phyloP scores from a whole-genome alignment of 2,329 filamentous ascomycete species.

The Penicillium sp. region DNA sequence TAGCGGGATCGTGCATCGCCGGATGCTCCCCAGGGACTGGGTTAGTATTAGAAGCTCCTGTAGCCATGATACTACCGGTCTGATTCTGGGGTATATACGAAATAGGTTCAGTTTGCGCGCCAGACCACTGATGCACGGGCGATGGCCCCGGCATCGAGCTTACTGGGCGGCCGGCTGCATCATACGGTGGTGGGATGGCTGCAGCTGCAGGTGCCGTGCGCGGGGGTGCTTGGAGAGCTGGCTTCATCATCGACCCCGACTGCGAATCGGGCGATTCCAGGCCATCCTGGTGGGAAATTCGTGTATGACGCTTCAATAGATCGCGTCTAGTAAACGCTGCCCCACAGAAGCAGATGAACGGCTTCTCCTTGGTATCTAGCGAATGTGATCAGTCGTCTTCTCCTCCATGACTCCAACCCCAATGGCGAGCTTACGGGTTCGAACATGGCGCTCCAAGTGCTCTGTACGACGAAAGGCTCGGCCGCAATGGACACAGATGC shows the following conservation, averaged over 20 bases:
- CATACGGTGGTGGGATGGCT: slow-evolving; percentile 30
- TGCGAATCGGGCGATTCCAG: slow-evolving; percentile 39
- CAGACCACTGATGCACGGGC: slow-evolving; percentile 37
- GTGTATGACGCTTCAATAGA: slow-evolving; percentile 43
- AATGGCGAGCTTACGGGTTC: slow-evolving; percentile 39
- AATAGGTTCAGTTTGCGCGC: slow-evolving; percentile 28
- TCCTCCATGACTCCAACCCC: slow-evolving; percentile 14
- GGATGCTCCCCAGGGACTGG: slow-evolving; percentile 28
- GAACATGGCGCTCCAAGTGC: slow-evolving; percentile 45
- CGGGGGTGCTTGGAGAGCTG: slow-evolving; percentile 24
- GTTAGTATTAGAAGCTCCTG: slow-evolving; percentile 19
- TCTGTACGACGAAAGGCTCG: slow-evolving; percentile 44
- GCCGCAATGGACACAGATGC: slow-evolving; percentile 43
- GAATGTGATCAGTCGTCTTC: slow-evolving; percentile 19
- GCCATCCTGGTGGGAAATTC: slow-evolving; percentile 42
- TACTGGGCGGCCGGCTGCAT: slow-evolving; percentile 32
- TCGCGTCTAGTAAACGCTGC: slow-evolving; percentile 45
- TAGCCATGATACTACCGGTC: slow-evolving; percentile 28
- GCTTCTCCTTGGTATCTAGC: slow-evolving; percentile 45
- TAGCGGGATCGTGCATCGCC: slow-evolving; percentile 41
- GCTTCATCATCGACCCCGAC: slow-evolving; percentile 30
- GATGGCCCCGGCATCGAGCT: slow-evolving; percentile 33
- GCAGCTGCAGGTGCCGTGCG: slow-evolving; percentile 27
- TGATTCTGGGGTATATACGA: slow-evolving; percentile 37
- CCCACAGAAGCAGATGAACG: slow-evolving; percentile 45